phyloP scores from a whole-genome alignment of 805 yeast species.

The Starmerella cellae region DNA sequence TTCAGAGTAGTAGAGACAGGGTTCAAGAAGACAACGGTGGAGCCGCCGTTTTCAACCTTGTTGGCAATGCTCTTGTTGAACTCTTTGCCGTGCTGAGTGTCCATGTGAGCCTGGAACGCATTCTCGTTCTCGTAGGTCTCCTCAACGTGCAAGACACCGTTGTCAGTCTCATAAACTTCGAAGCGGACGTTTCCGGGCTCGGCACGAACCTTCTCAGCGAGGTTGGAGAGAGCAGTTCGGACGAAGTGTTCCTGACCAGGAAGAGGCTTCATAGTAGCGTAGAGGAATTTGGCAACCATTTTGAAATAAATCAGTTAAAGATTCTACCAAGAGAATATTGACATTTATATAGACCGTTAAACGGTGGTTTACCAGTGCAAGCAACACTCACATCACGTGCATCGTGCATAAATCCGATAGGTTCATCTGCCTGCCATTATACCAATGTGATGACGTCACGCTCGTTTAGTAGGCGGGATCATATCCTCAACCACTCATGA shows the following conservation, averaged over 20 bases:
- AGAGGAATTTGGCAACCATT: constrained; percentile 16
- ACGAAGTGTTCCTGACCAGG: constrained; percentile 20
- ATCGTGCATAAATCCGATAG: neutral
- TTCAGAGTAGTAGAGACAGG: constrained; percentile 15
- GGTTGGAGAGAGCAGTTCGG: constrained; percentile 15
- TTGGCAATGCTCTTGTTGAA: constrained; percentile 21
- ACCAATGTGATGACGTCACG: too few species aligned
- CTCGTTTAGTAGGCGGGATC: too few species aligned
- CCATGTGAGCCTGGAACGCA: constrained; percentile 23
- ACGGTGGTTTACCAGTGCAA: neutral
- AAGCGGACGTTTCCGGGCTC: constrained; percentile 24
- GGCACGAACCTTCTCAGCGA: constrained; percentile 19
- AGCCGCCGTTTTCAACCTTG: constrained; percentile 21
- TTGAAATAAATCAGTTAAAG: too few species aligned
- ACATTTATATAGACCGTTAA: too few species aligned
- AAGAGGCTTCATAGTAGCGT: constrained; percentile 21
- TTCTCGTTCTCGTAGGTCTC: constrained; percentile 24
- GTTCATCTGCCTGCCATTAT: too few species aligned
- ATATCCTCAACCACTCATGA: too few species aligned
- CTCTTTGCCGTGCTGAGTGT: constrained; percentile 20
- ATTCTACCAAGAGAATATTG: too few species aligned
- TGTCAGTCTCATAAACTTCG: constrained; percentile 21
- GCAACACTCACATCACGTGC: neutral
- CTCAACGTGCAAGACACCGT: constrained; percentile 21
- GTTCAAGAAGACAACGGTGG: constrained; percentile 19